Evolutionary conservation across 495 filamentous ascomycete species (phyloP).

Genomic region (Aspergillus mulundensis): DNA sequence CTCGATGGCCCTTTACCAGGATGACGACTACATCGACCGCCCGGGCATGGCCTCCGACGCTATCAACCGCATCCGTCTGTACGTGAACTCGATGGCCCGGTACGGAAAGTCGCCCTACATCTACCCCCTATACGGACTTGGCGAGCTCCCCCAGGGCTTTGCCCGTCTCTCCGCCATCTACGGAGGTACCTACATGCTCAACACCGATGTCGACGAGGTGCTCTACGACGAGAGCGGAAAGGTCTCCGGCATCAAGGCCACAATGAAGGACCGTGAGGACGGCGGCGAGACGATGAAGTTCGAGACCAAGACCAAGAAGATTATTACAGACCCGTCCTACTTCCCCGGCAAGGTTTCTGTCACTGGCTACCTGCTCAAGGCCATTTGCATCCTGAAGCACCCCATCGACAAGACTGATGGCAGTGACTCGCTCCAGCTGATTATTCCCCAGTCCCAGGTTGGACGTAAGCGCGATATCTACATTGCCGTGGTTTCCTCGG

Average conservation of each 20-base stretch:
- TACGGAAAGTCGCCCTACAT: slow-evolving; percentile 99
- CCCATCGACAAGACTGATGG: slow-evolving; percentile 84
- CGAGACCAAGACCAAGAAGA: slow-evolving; percentile 91
- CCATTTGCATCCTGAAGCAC: slow-evolving; percentile 96
- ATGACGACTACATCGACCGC: slow-evolving; percentile 77
- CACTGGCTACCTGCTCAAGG: slow-evolving; percentile 84
- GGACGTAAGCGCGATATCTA: slow-evolving; percentile 99
- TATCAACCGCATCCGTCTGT: slow-evolving; percentile 88
- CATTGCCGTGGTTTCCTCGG: slow-evolving; percentile 90
- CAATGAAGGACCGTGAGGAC: slow-evolving; percentile 79
- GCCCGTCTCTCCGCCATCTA: slow-evolving; percentile 96
- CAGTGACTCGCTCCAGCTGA: slow-evolving; percentile 88
- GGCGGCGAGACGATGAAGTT: slow-evolving; percentile 85
- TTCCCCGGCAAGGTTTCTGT: slow-evolving; percentile 86
- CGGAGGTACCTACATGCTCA: slow-evolving; percentile 98
- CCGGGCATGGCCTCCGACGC: slow-evolving; percentile 75
- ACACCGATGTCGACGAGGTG: slow-evolving; percentile 88
- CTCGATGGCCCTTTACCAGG: slow-evolving; percentile 93
- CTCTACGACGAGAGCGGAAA: slow-evolving; percentile 72
- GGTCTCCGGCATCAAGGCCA: slow-evolving; percentile 91
- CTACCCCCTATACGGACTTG: slow-evolving; percentile 95
- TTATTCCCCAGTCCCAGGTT: slow-evolving; percentile 96
- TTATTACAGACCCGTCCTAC: slow-evolving; percentile 94
- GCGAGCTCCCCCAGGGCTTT: slow-evolving; percentile 97
- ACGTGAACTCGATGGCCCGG: slow-evolving; percentile 95